These are phyloP conservation scores for Persicaria maculosa DNA, from an alignment of 148 eudicot species.

Conservation along the genomic window DNA sequence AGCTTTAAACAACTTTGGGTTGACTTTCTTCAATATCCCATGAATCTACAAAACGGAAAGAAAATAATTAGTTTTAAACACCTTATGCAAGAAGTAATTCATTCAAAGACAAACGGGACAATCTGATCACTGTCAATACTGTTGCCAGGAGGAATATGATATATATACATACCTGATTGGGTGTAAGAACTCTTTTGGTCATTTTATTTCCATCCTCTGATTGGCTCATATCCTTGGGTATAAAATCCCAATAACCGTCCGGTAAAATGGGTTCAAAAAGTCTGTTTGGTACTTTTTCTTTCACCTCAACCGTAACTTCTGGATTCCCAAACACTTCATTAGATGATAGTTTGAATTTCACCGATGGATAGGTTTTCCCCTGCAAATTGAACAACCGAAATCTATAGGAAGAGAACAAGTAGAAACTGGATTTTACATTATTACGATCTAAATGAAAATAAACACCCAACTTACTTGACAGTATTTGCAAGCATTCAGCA, in stretches of 20 bases:
- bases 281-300: conserved; percentile 27
- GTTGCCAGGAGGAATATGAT: not conserved
- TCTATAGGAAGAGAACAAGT: not conserved
- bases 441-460: conserved; percentile 7
- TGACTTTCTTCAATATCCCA: conserved; percentile 48
- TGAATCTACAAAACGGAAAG: conserved; percentile 39
- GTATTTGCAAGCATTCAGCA: conserved; percentile 45
- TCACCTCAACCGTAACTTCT: conserved; percentile 60
- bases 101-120: not conserved
- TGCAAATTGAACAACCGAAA: conserved; percentile 25
- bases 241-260: conserved; percentile 63
- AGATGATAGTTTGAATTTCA: conserved; percentile 61
- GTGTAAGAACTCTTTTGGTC: conserved; percentile 47
- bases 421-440: not conserved
- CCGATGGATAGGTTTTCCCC: conserved; percentile 65
- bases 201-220: conserved; percentile 31
- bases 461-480: conserved; percentile 54
- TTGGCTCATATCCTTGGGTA: conserved; percentile 51
- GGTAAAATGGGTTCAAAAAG: conserved; percentile 22
- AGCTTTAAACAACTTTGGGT: conserved; percentile 45
- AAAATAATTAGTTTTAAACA: conserved; percentile 4
- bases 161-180: conserved; percentile 63
- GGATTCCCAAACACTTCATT: conserved; percentile 58
- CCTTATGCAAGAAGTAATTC: not conserved
- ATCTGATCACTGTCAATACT: not conserved